Evolutionary conservation across 805 yeast genomes (phyloP), one percentile per base, ranked within the genome.

Genomic region (Yarrowia phangngaensis): DNA sequence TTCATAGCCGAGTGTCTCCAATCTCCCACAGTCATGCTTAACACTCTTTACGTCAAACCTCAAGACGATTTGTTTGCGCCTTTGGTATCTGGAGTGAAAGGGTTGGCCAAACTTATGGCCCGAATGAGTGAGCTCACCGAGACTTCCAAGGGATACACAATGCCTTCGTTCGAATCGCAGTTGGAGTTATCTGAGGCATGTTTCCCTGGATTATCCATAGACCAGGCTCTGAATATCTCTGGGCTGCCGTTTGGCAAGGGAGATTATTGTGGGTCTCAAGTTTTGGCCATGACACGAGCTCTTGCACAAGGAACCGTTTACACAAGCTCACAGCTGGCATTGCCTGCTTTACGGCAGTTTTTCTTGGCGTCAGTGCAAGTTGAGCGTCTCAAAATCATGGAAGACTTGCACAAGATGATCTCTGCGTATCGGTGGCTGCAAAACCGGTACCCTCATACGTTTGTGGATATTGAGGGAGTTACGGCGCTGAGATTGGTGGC

Each of bases 381-480:
- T 4, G 35, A 41, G 8, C 48, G 48, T 3, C 48, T 41, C 17
- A 29, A 20, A 8, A 16, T 41, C 22, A 12, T 41, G 48, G 48
- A 41, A 29, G 48, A 41, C 20, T 16, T 41, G 34, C 48, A 41
- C 9, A 41, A 29, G 7, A 22, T 23, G 28, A 29, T 29, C 16
- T 29, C 35, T 2, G 29, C 35, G n/a, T 41, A 41, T 35, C 20
- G 34, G 14, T 41, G 48, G 48, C 48, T 41, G 28, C 29, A 41
- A 9, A 29, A 41, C 20, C 35, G 48, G 17, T 41, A 22, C 48
- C 48, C 48, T 17, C 35, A 41, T 22, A 41, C 48, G 13, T 41
- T 41, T 30, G 48, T 41, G 16, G 48, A 41, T 16, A 16, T 29
- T 12, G 48, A 29, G 27, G 35, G 48, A 12, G 48, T 41, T 26